These are phyloP conservation scores for Geotrichum bryndzae DNA, from an alignment of 1,139 yeast genomes.

Conservation along the genomic window DNA sequence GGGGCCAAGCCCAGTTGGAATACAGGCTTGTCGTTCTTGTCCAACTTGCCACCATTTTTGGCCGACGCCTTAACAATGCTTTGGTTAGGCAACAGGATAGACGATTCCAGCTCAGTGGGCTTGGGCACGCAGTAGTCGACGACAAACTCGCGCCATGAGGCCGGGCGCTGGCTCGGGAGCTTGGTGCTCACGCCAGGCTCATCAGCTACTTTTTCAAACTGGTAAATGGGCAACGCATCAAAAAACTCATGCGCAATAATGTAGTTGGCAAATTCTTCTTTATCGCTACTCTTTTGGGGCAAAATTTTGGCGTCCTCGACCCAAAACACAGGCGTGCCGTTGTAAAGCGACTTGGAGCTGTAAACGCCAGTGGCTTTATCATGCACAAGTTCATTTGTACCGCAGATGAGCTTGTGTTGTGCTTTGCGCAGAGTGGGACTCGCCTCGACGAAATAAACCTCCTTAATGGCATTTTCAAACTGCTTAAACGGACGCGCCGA, in stretches of 20 bases:
- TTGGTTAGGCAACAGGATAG: conserved; percentile 29
- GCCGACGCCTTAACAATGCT: conserved; percentile 22
- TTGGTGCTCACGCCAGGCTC: conserved; percentile 21
- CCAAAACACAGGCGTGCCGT: conserved; percentile 58
- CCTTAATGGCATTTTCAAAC: conserved; percentile 31
- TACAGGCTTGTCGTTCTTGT: conserved; percentile 35
- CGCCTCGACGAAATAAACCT: conserved; percentile 63
- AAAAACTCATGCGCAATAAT: conserved; percentile 80
- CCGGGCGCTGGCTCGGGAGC: conserved; percentile 39
- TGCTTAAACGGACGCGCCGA: conserved; percentile 30
- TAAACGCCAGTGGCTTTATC: conserved; percentile 35
- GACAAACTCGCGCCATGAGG: conserved; percentile 63
- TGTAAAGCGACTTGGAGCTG: conserved; percentile 37
- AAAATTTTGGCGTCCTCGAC: conserved; percentile 61
- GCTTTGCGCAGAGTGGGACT: conserved; percentile 56
- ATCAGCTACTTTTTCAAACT: conserved; percentile 50
- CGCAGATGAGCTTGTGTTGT: conserved; percentile 52
- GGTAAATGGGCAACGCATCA: conserved; percentile 77
- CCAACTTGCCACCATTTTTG: conserved; percentile 15
- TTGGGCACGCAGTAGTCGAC: conserved; percentile 47
- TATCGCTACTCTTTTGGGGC: conserved; percentile 26
- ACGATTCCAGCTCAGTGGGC: conserved; percentile 17
- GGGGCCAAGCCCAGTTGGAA: conserved; percentile 59
- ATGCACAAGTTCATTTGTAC: conserved; percentile 27
- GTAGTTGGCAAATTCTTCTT: conserved; percentile 47